A percentile compares a stretch with the other conserved stretches of the same genome.
Evolutionary conservation across 2,329 filamentous ascomycete species (phyloP).

Genomic region (Cephalotrichum gorgonifer): DNA sequence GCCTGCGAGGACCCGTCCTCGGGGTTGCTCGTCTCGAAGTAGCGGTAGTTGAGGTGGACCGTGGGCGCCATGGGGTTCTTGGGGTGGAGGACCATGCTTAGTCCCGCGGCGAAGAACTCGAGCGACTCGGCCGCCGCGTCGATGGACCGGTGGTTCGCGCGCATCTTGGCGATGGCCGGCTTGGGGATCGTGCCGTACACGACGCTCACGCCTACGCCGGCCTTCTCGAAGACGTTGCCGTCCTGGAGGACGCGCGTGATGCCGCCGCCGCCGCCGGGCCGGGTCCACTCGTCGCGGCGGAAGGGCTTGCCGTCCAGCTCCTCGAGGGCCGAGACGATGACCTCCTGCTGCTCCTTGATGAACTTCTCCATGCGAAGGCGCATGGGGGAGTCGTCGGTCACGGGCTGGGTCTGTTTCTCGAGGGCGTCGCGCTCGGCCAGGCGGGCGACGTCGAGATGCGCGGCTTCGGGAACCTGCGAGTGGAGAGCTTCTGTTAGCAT

Average conservation of each 20-base stretch:
- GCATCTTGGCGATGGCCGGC: conserved; percentile 85
- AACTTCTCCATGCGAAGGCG: conserved; percentile 95
- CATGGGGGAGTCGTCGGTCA: conserved; percentile 80
- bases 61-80: conserved; percentile 95
- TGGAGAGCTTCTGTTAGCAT: too few relatives aligned
- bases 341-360: conserved; percentile 84
- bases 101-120: conserved; percentile 88
- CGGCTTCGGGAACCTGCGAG: conserved; percentile 21
- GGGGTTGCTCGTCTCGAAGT: conserved; percentile 89
- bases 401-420: conserved; percentile 57
- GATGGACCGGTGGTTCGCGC: conserved; percentile 86
- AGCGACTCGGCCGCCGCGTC: conserved; percentile 62
- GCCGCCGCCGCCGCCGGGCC: conserved; percentile 84
- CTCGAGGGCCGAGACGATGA: conserved; percentile 76
- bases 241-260: conserved; percentile 93
- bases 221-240: conserved; percentile 95
- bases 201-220: conserved; percentile 86
- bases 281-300: conserved; percentile 73
- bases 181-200: conserved; percentile 88
- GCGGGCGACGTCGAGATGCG: conserved; percentile 49
- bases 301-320: conserved; percentile 77
- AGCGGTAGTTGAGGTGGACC: conserved; percentile 95
- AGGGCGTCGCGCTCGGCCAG: conserved; percentile 80
- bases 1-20: conserved; percentile 73
- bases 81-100: conserved; percentile 89